Evolutionary conservation across 1,284 basidiomycete genomes (phyloP).

Genomic region (Vanrija pseudolonga): DNA sequence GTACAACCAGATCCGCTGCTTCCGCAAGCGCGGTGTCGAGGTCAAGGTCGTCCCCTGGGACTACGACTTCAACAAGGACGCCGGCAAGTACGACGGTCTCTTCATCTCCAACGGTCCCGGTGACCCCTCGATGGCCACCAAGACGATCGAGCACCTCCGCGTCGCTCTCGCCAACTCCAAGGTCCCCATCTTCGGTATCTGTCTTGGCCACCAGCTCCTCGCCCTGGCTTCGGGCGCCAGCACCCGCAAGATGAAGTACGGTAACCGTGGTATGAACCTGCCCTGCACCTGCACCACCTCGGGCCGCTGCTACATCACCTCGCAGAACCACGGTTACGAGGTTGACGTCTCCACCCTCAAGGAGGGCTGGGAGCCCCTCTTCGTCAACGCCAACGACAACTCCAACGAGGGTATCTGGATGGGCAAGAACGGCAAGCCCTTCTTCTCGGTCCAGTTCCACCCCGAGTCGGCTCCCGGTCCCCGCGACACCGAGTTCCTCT

Average conservation of each 20-base stretch:
- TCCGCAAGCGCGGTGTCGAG: conserved; percentile 87
- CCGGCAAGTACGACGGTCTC: conserved; percentile 85
- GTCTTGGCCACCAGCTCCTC: conserved; percentile 95
- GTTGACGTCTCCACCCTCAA: conserved; percentile 81
- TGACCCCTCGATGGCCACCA: conserved; percentile 80
- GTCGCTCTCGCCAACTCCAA: conserved; percentile 69
- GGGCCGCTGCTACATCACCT: conserved; percentile 97
- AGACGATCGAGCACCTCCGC: conserved; percentile 69
- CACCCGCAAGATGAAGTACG: conserved; percentile 99
- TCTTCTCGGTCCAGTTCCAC: conserved; percentile 99
- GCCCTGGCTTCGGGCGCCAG: conserved; percentile 90
- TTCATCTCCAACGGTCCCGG: conserved; percentile 99
- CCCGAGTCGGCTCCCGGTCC: conserved; percentile 98
- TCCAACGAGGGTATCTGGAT: conserved; percentile 98
- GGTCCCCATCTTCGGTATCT: conserved; percentile 95
- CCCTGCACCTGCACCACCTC: conserved; percentile 92
- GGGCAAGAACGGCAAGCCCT: conserved; percentile 70
- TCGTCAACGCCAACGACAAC: conserved; percentile 93
- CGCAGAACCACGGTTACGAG: conserved; percentile 98
- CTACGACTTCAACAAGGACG: conserved; percentile 76
- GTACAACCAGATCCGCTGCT: conserved; percentile 98
- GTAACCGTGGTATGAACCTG: conserved; percentile 98
- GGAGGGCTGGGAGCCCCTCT: conserved; percentile 85
- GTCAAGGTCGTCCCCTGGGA: conserved; percentile 97
- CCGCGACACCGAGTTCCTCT: conserved; percentile 96